A percentile compares a stretch with the other conserved stretches of the same genome.
Evolutionary conservation across 257 asterid species (phyloP).

Genomic region (Buddleja alternifolia): DNA sequence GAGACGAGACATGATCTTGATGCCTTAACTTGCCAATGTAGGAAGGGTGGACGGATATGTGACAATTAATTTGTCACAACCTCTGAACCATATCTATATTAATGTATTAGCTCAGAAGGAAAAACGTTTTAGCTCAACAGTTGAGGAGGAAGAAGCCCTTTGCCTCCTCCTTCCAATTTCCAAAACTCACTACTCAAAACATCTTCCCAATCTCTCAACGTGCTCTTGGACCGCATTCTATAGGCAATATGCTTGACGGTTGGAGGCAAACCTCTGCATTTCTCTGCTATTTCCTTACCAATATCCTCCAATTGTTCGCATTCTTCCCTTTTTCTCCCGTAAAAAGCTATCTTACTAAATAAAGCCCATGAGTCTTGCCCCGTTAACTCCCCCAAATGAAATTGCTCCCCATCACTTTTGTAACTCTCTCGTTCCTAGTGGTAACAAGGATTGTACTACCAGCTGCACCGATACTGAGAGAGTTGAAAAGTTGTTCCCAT

Average conservation of each 20-base stretch:
- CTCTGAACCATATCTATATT: no score
- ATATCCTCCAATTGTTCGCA: slow-evolving; percentile 32
- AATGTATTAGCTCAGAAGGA: slow-evolving; percentile 37
- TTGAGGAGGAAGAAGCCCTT: slow-evolving; percentile 45
- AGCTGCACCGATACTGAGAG: slow-evolving; percentile 39
- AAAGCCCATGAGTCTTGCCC: slow-evolving; percentile 43
- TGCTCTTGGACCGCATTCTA: slow-evolving; percentile 40
- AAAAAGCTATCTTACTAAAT: slow-evolving; percentile 45
- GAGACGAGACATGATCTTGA: slow-evolving; percentile 52
- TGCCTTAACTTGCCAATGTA: no score
- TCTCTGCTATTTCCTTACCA: slow-evolving; percentile 42
- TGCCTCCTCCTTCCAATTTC: slow-evolving; percentile 44
- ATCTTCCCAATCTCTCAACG: slow-evolving; percentile 42
- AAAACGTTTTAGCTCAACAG: slow-evolving; percentile 54
- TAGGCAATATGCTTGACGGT: slow-evolving; percentile 45
- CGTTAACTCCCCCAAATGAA: slow-evolving; percentile 38
- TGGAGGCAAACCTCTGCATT: slow-evolving; percentile 54
- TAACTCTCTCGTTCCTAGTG: slow-evolving; percentile 45
- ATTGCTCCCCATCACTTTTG: slow-evolving; percentile 46
- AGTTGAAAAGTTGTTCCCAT: slow-evolving; percentile 54
- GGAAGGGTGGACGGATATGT: no score
- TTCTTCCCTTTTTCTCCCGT: slow-evolving; percentile 25
- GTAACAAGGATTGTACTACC: slow-evolving; percentile 57
- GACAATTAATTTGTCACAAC: no score
- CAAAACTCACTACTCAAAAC: slow-evolving; percentile 48